Percentiles rank a stretch among this genome's conserved stretches.
Conservation (phyloP, 768 basidiomycete genomes). For the Terana coerulea region DNA sequence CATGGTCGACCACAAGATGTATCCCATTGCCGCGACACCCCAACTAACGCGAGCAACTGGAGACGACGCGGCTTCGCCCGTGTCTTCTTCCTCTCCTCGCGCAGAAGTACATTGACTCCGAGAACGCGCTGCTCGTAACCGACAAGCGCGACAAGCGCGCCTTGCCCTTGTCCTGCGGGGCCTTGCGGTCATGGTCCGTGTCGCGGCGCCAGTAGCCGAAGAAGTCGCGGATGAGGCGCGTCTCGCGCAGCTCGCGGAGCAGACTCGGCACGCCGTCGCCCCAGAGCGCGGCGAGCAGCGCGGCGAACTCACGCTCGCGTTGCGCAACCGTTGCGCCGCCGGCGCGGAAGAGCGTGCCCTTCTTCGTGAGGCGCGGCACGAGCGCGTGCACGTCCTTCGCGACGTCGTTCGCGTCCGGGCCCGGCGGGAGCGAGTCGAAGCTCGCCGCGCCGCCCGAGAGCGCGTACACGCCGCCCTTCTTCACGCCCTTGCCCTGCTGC, state of each 20-base stretch:
- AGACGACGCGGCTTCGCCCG: too few species aligned
- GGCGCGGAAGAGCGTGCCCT: slow-evolving; percentile 67
- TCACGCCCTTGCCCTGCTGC: slow-evolving; percentile 68
- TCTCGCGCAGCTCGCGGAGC: slow-evolving; percentile 59
- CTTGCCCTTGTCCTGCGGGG: slow-evolving; percentile 56
- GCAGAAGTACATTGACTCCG: too few species aligned
- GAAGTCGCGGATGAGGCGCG: slow-evolving; percentile 62
- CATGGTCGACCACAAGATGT: too few species aligned
- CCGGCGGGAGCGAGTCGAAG: slow-evolving; percentile 81
- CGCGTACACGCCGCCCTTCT: slow-evolving; percentile 65
- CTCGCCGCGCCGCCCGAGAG: slow-evolving; percentile 73
- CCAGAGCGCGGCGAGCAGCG: slow-evolving; percentile 58
- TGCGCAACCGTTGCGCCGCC: slow-evolving; percentile 64
- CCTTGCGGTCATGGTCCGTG: slow-evolving; percentile 58
- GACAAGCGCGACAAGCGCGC: slow-evolving; percentile 36
- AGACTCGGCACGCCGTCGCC: slow-evolving; percentile 56
- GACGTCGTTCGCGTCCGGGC: slow-evolving; percentile 73
- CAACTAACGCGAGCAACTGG: too few species aligned
- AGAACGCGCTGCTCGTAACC: slow-evolving; percentile 51
- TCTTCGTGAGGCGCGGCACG: slow-evolving; percentile 67
- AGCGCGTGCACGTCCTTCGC: slow-evolving; percentile 64
- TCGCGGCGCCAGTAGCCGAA: slow-evolving; percentile 79
- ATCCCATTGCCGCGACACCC: too few species aligned
- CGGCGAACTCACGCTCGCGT: slow-evolving; percentile 55
- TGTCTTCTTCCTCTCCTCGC: too few species aligned